Evolutionary conservation across 495 filamentous ascomycete species (phyloP).

Genomic region (Umbilicaria muhlenbergii): DNA sequence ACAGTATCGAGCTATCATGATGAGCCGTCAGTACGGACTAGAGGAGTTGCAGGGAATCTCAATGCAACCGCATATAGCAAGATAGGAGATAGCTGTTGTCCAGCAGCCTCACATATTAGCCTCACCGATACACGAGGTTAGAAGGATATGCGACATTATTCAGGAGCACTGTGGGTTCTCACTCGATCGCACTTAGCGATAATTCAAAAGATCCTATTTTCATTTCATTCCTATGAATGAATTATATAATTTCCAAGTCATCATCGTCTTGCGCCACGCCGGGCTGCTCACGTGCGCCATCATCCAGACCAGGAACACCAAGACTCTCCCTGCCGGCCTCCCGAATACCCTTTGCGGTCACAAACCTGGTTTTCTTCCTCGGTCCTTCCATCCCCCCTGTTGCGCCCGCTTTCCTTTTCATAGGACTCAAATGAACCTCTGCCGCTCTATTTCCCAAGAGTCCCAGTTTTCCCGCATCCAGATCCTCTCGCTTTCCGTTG

Average conservation of each 20-base stretch:
- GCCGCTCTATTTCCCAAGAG: constrained; percentile 38
- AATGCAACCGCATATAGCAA: too few relatives aligned
- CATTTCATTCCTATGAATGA: neutral
- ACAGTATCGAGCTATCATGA: too few relatives aligned
- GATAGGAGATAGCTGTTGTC: too few relatives aligned
- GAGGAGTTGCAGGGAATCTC: too few relatives aligned
- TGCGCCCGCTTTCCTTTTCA: constrained; percentile 45
- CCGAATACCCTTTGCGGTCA: constrained; percentile 59
- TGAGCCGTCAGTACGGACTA: too few relatives aligned
- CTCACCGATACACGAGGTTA: too few relatives aligned
- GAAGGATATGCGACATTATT: too few relatives aligned
- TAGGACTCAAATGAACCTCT: constrained; percentile 52
- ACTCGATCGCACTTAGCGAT: too few relatives aligned
- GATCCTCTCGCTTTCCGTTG: constrained; percentile 3
- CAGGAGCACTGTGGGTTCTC: too few relatives aligned
- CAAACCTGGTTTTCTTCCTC: constrained; percentile 68
- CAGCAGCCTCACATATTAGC: too few relatives aligned
- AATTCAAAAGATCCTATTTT: too few relatives aligned
- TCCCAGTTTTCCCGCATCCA: constrained; percentile 36
- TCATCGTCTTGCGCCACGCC: constrained; percentile 29
- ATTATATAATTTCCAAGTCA: constrained; percentile 39
- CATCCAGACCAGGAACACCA: constrained; percentile 24
- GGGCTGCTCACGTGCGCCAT: constrained; percentile 10
- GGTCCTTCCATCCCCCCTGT: constrained; percentile 21
- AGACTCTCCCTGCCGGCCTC: constrained; percentile 65